phyloP scores from a whole-genome alignment of 257 asterid species.

The Nicotiana undulata region DNA sequence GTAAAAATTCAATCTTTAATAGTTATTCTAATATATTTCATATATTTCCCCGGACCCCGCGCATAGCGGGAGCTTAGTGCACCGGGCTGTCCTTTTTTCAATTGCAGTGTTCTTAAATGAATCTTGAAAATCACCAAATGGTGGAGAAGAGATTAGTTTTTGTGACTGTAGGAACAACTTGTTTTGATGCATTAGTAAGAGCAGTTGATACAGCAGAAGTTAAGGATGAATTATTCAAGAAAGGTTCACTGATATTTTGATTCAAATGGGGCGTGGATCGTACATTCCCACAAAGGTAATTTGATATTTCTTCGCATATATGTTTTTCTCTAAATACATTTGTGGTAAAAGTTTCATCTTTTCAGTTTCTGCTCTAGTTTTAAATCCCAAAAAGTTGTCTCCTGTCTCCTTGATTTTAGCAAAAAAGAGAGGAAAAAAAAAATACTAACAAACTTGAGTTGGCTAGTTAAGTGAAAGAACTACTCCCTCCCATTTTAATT shows the following conservation, averaged over 20 bases:
- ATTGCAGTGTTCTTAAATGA: not conserved
- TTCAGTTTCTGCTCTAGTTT: not conserved
- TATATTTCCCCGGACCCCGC: too few relatives aligned
- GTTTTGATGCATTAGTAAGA: slow-evolving; percentile 82
- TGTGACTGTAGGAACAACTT: slow-evolving; percentile 90
- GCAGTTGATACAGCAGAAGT: slow-evolving; percentile 66
- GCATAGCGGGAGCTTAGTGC: too few relatives aligned
- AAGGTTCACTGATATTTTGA: slow-evolving; percentile 65
- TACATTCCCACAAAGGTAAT: slow-evolving; percentile 69
- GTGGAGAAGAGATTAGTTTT: slow-evolving; percentile 52
- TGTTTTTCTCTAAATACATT: not conserved
- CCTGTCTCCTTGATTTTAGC: not conserved
- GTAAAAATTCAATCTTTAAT: not conserved
- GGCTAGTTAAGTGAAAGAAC: not conserved
- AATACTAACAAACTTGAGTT: not conserved
- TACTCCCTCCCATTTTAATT: too few relatives aligned
- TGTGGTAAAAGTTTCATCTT: not conserved
- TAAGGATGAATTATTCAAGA: slow-evolving; percentile 46
- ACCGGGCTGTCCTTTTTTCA: too few relatives aligned
- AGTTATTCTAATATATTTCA: not conserved
- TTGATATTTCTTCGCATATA: not conserved
- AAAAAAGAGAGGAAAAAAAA: not conserved
- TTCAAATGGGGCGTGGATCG: slow-evolving; percentile 95
- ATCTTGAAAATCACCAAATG: slow-evolving; percentile 23
- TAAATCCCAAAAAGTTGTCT: not conserved